Base-by-base conservation (phyloP, 2,329 filamentous ascomycete genomes). In the Colletotrichum sp. region DNA sequence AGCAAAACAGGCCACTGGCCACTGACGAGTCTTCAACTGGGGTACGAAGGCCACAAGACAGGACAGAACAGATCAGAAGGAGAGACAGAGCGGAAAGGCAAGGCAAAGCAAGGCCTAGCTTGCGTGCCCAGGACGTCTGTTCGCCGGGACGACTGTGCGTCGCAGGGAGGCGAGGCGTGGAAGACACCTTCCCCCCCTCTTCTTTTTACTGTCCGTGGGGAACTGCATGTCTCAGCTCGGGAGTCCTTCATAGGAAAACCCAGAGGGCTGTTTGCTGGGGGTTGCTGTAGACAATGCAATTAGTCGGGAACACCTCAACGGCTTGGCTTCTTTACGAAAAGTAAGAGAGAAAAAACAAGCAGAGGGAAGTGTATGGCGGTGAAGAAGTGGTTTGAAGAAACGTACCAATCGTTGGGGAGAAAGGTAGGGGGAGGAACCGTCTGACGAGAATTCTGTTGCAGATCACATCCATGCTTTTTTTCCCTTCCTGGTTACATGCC, bases 161-260 rank as follows among this genome's bases (percentile, higher is more conserved):
- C 24, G 69, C 73, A 72, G 69, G 57, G 69, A 68, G 34, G 69
- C 48, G 69, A 68, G 34, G 69, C 48, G 43, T 57, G 69, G 28
- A 43, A 26, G 57, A 64, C 57, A 16, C 63, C 57, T 55, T 18
- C 48, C 63, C 34, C 21, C 48, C 57, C 34, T 61, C 43, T 34
- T 66, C 26, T 67, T 39, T 61, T 30, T 34, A 32, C 59, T 18
- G 63, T 64, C 57, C 73, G 63, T 75, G 57, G 69, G 64, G 34
- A 59, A 74, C 59, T 74, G 65, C 71, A 59, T 74, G 74, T 76
- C 74, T 76, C 74, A 76, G 74, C 74, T 76, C 48, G 21, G 28
- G 55, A 65, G 71, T 74, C 74, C 70, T 76, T 74, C 71, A 65
- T 70, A 66, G 34, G 48, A 55, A 48, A 48, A 43, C 5, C 24